Conservation (phyloP, 1,284 basidiomycete species). For the Ceratobasidium sp. region DNA sequence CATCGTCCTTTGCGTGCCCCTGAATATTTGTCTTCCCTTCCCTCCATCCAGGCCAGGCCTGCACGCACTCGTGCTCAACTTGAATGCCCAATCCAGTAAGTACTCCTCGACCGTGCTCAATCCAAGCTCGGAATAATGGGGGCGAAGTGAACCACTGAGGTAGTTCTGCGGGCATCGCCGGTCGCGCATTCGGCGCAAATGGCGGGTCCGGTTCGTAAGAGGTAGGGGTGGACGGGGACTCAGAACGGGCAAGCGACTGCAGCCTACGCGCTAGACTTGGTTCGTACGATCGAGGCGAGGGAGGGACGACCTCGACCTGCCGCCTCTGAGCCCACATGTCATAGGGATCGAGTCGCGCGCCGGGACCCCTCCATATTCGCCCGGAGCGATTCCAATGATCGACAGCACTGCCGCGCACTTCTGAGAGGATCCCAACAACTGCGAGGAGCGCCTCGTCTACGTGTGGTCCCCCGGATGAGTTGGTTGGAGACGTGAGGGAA, state of each 20-base stretch:
- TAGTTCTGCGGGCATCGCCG: background rate
- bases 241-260: background rate
- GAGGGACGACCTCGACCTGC: background rate
- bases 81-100: conserved; percentile 4
- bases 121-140: conserved; percentile 5
- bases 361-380: conserved; percentile 19
- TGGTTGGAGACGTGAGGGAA: background rate
- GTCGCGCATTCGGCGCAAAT: background rate
- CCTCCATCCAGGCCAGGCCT: conserved; percentile 21
- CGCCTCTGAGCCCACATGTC: conserved; percentile 28
- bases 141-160: conserved; percentile 21
- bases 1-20: conserved; percentile 2
- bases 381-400: conserved; percentile 14
- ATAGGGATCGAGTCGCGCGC: conserved; percentile 6
- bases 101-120: conserved; percentile 1
- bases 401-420: background rate
- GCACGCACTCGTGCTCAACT: conserved; percentile 15
- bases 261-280: background rate
- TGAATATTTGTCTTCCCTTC: background rate
- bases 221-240: background rate
- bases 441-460: conserved; percentile 33
- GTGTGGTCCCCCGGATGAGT: background rate
- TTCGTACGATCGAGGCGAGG: background rate
- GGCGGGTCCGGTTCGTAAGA: conserved; percentile 14
- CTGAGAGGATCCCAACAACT: conserved; percentile 32